These are phyloP conservation scores for Zygotorulaspora mrakii DNA, from an alignment of 1,139 yeast genomes.

Conservation along the genomic window DNA sequence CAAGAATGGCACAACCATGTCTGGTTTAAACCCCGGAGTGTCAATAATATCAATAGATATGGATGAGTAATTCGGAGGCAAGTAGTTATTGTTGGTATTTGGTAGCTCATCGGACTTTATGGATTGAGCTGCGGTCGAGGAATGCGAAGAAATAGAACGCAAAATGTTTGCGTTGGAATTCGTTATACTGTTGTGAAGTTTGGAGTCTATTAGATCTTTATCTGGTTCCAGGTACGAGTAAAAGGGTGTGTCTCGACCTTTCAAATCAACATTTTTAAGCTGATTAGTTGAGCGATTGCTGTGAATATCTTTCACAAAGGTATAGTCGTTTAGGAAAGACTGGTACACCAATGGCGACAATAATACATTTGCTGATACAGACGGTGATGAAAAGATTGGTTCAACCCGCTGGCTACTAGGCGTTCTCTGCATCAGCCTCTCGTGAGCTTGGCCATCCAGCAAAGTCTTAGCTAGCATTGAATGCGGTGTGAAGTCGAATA, in stretches of 20 bases:
- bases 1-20: constrained; percentile 64
- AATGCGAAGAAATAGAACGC: constrained; percentile 8
- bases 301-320: constrained; percentile 19
- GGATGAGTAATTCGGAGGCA: constrained; percentile 52
- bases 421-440: constrained; percentile 34
- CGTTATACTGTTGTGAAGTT: constrained; percentile 25
- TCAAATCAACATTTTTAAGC: constrained; percentile 20
- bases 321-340: constrained; percentile 34
- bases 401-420: constrained; percentile 32
- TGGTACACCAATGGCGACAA: constrained; percentile 39
- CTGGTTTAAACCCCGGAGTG: constrained; percentile 65
- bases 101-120: constrained; percentile 4
- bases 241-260: constrained; percentile 15
- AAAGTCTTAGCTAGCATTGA: constrained; percentile 42
- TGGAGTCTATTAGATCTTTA: constrained; percentile 13
- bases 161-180: constrained; percentile 18
- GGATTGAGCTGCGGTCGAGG: constrained; percentile 2
- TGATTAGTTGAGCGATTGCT: constrained; percentile 21
- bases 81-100: constrained; percentile 32
- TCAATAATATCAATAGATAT: constrained; percentile 65
- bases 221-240: constrained; percentile 14
- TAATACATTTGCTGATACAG: constrained; percentile 29
- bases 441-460: constrained; percentile 46
- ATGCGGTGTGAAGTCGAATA: constrained; percentile 51
- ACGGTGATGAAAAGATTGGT: constrained; percentile 34